These are phyloP conservation scores for Carex myosuroides DNA, from an alignment of 176 grass and related monocot genomes.

Conservation along the genomic window DNA sequence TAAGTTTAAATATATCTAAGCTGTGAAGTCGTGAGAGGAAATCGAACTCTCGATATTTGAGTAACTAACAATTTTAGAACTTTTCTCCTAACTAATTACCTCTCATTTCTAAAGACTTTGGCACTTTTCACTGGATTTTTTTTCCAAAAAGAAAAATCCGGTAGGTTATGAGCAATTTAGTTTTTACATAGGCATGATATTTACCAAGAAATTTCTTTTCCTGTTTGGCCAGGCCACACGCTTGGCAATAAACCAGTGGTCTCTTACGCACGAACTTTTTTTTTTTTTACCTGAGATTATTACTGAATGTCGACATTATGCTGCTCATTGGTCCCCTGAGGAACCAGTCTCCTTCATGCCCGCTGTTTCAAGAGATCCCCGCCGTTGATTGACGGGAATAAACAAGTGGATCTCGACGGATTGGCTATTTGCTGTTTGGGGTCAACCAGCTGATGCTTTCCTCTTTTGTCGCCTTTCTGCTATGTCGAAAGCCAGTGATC, in stretches of 20 bases:
- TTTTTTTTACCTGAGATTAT: not conserved
- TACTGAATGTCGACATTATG: slow-evolving; percentile 18
- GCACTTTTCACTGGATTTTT: no score
- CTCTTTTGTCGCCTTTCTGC: not conserved
- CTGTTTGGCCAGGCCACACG: not conserved
- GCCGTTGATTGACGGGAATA: not conserved
- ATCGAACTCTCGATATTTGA: no score
- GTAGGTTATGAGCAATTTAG: not conserved
- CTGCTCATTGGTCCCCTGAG: not conserved
- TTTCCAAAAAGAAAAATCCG: not conserved
- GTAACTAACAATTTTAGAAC: no score
- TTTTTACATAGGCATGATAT: not conserved
- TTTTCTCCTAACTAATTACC: no score
- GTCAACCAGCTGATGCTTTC: not conserved
- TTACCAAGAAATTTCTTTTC: not conserved
- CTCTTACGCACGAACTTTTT: not conserved
- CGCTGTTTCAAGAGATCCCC: not conserved
- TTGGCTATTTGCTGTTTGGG: not conserved
- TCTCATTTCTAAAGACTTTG: no score
- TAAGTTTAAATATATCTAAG: no score
- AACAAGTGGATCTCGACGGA: not conserved
- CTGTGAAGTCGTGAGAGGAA: no score
- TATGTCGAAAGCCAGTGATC: not conserved
- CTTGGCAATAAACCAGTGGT: not conserved
- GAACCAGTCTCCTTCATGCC: not conserved